A percentile compares a stretch with the other conserved stretches of the same genome.
phyloP scores from a whole-genome alignment of 2,329 filamentous ascomycete genomes.

The Apiospora phragmitis region DNA sequence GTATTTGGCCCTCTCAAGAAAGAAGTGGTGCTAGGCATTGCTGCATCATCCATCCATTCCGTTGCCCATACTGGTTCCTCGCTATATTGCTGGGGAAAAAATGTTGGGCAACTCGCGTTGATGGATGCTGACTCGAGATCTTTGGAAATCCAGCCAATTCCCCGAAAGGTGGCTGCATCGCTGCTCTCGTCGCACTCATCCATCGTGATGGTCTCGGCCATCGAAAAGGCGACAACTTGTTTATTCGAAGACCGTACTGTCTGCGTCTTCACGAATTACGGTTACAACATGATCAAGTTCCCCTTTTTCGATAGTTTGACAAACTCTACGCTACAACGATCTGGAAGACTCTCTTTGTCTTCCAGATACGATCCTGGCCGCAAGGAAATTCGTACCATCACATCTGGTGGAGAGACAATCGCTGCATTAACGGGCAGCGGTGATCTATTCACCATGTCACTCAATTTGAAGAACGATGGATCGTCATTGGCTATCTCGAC shows the following conservation, averaged over 20 bases:
- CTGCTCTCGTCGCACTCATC: slow-evolving; percentile 65
- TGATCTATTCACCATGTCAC: slow-evolving; percentile 82
- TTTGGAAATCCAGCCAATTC: slow-evolving; percentile 77
- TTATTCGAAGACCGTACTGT: slow-evolving; percentile 86
- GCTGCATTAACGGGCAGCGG: slow-evolving; percentile 82
- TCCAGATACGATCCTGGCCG: slow-evolving; percentile 64
- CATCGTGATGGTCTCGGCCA: slow-evolving; percentile 81
- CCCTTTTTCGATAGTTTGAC: slow-evolving; percentile 70
- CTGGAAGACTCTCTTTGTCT: slow-evolving; percentile 61
- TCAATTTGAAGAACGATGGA: slow-evolving; percentile 67
- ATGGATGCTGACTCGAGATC: slow-evolving; percentile 95
- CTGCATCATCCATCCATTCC: slow-evolving; percentile 89
- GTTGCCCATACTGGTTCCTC: slow-evolving; percentile 81
- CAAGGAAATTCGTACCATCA: slow-evolving; percentile 73
- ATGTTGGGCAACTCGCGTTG: slow-evolving; percentile 88
- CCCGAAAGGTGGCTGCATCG: slow-evolving; percentile 85
- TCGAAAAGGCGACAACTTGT: slow-evolving; percentile 85
- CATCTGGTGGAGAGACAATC: slow-evolving; percentile 86
- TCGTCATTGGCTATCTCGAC: slow-evolving; percentile 61
- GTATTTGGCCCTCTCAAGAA: slow-evolving; percentile 91
- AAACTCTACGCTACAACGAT: slow-evolving; percentile 61
- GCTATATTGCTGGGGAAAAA: slow-evolving; percentile 93
- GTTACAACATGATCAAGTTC: slow-evolving; percentile 88
- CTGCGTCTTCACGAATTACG: slow-evolving; percentile 93
- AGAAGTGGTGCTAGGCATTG: slow-evolving; percentile 76